Conservation (phyloP, 805 yeast genomes). For the Ogataea kodamae region DNA sequence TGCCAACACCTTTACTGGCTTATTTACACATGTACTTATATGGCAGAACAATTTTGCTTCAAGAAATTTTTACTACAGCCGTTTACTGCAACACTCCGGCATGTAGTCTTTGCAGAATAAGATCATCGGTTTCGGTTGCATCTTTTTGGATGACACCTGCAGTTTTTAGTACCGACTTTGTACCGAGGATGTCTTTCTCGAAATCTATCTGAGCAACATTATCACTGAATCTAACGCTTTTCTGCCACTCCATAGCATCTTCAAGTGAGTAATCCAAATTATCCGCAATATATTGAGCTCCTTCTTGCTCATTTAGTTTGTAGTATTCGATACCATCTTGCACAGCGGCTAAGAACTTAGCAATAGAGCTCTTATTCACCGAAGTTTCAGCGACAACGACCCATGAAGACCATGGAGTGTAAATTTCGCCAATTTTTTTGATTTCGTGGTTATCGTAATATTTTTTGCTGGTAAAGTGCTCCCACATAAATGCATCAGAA, state of each 20-base stretch:
- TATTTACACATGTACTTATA: too few species aligned
- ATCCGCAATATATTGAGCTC: constrained; percentile 57
- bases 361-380: constrained; percentile 30
- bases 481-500: constrained; percentile 95
- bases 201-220: constrained; percentile 48
- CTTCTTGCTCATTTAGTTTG: constrained; percentile 55
- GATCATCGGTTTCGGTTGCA: constrained; percentile 16
- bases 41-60: too few species aligned
- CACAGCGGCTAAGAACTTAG: constrained; percentile 48
- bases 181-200: constrained; percentile 48
- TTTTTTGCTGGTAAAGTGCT: constrained; percentile 81
- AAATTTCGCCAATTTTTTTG: constrained; percentile 79
- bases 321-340: constrained; percentile 70
- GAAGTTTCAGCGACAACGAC: constrained; percentile 56
- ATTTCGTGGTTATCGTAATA: constrained; percentile 80
- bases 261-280: constrained; percentile 72
- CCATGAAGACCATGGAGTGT: constrained; percentile 98
- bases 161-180: constrained; percentile 51
- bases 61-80: too few species aligned
- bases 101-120: constrained; percentile 13
- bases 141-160: constrained; percentile 54
- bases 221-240: constrained; percentile 64
- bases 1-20: constrained; percentile 12
- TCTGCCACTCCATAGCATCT: constrained; percentile 80
- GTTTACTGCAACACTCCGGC: constrained; percentile 13